phyloP scores from a whole-genome alignment of 2,329 filamentous ascomycete species.

The Paradendryphiella salina region DNA sequence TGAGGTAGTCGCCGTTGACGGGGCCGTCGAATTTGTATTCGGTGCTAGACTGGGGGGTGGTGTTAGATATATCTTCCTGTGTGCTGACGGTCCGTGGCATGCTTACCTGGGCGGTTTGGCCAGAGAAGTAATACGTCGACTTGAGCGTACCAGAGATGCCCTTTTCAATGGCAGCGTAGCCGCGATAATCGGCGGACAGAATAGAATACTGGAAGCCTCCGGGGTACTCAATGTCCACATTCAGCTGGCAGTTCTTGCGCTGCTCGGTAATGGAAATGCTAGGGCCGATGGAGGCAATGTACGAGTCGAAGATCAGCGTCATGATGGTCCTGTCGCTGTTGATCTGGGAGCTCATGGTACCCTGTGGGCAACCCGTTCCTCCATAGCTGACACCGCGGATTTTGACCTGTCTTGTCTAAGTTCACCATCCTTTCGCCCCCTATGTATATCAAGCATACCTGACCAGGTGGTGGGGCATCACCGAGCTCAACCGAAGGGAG shows the following conservation, averaged over 20 bases:
- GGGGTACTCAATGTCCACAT: constrained; percentile 57
- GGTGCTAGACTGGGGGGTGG: constrained; percentile 37
- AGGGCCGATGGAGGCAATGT: constrained; percentile 56
- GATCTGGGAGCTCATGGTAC: constrained; percentile 50
- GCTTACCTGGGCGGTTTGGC: constrained; percentile 49
- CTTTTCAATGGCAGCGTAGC: constrained; percentile 53
- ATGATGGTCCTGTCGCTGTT: constrained; percentile 51
- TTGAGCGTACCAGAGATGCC: constrained; percentile 55
- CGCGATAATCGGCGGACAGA: constrained; percentile 58
- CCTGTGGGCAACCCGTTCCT: constrained; percentile 54
- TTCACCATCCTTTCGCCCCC: not conserved
- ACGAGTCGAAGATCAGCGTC: constrained; percentile 58
- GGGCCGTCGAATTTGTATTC: constrained; percentile 49
- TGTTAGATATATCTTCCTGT: constrained; percentile 8
- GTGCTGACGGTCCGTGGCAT: not conserved
- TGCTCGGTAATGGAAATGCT: constrained; percentile 49
- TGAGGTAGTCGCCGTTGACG: constrained; percentile 45
- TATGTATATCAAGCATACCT: constrained; percentile 22
- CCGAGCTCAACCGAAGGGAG: constrained; percentile 25
- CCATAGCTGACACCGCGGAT: constrained; percentile 53
- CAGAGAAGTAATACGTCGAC: constrained; percentile 61
- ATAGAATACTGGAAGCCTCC: constrained; percentile 59
- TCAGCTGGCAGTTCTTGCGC: constrained; percentile 60
- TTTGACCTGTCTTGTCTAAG: constrained; percentile 42
- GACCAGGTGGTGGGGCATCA: constrained; percentile 37